A percentile compares a stretch with the other conserved stretches of the same genome.
Evolutionary conservation across 2,329 filamentous ascomycete genomes (phyloP).

Genomic region (Curvularia lunata): DNA sequence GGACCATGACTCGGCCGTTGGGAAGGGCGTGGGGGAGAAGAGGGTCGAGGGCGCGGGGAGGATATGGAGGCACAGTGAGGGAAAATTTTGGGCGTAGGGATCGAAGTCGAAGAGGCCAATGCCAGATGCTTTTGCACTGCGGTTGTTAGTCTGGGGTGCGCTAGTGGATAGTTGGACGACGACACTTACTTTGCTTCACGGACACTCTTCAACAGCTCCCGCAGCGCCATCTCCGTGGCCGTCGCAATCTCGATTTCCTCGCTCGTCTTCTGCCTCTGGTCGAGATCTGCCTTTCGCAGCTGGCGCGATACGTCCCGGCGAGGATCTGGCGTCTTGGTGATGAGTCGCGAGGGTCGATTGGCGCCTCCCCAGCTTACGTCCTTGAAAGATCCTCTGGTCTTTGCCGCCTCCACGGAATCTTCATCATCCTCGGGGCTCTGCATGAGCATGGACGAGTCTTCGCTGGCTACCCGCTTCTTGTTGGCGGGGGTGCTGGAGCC

Average conservation of each 20-base stretch:
- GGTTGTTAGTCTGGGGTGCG: not conserved
- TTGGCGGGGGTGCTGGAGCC: constrained; percentile 36
- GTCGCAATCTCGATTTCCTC: constrained; percentile 80
- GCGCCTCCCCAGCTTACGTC: constrained; percentile 79
- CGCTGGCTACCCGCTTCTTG: constrained; percentile 33
- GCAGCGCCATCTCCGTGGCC: constrained; percentile 82
- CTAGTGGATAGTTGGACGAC: not conserved
- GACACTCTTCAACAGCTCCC: constrained; percentile 81
- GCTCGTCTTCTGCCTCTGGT: constrained; percentile 66
- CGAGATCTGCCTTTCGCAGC: constrained; percentile 64
- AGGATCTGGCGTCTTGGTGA: constrained; percentile 55
- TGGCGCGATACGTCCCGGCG: constrained; percentile 46
- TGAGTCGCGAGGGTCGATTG: constrained; percentile 62
- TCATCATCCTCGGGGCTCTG: constrained; percentile 32
- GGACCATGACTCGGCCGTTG: constrained; percentile 81
- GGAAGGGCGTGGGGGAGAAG: constrained; percentile 79
- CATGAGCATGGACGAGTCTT: constrained; percentile 36
- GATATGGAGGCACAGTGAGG: constrained; percentile 80
- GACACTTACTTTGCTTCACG: constrained; percentile 75
- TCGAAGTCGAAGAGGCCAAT: constrained; percentile 75
- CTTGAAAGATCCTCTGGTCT: constrained; percentile 56
- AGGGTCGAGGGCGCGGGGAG: constrained; percentile 81
- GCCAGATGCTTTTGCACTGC: constrained; percentile 54
- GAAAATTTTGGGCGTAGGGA: constrained; percentile 83
- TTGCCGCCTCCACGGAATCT: constrained; percentile 39